Evolutionary conservation across 805 yeast genomes (phyloP).

Genomic region (Lachancea cidri): DNA sequence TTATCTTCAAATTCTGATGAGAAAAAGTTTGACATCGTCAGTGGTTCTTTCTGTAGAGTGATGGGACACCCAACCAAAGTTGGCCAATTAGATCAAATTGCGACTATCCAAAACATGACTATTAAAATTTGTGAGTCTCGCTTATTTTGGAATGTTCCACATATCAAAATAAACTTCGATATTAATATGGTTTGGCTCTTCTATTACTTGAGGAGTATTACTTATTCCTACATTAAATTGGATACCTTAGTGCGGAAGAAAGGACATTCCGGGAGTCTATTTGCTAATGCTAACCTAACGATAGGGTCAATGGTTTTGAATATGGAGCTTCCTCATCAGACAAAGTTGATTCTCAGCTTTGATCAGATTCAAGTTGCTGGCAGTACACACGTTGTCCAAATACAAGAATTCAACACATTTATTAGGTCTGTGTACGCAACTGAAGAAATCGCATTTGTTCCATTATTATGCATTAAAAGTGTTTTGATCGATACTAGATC

Average conservation of each 20-base stretch:
- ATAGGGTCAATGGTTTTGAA: conserved; percentile 24
- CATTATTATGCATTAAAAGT: conserved; percentile 17
- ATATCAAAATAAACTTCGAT: conserved; percentile 24
- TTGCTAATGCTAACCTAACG: not conserved
- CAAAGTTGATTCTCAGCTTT: conserved; percentile 19
- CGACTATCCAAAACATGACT: conserved; percentile 15
- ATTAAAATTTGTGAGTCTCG: conserved; percentile 1
- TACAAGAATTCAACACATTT: conserved; percentile 13
- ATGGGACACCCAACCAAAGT: conserved; percentile 16
- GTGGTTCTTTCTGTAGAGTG: conserved; percentile 18
- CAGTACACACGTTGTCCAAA: conserved; percentile 3
- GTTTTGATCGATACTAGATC: conserved; percentile 11
- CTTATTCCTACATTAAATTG: conserved; percentile 5
- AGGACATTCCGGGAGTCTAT: not conserved
- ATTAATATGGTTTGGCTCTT: conserved; percentile 28
- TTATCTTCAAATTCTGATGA: conserved; percentile 8
- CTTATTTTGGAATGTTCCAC: conserved; percentile 15
- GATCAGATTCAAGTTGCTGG: conserved; percentile 9
- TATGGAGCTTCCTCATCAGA: conserved; percentile 23
- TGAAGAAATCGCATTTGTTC: conserved; percentile 16
- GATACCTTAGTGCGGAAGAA: conserved; percentile 3
- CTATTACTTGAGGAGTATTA: conserved; percentile 18
- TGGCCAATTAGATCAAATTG: conserved; percentile 14
- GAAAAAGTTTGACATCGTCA: conserved; percentile 13
- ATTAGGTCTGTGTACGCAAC: conserved; percentile 30